A percentile compares a stretch with the other conserved stretches of the same genome.
Conservation (phyloP, 2,329 filamentous ascomycete species). For the Phyllosticta citrichinensis region DNA sequence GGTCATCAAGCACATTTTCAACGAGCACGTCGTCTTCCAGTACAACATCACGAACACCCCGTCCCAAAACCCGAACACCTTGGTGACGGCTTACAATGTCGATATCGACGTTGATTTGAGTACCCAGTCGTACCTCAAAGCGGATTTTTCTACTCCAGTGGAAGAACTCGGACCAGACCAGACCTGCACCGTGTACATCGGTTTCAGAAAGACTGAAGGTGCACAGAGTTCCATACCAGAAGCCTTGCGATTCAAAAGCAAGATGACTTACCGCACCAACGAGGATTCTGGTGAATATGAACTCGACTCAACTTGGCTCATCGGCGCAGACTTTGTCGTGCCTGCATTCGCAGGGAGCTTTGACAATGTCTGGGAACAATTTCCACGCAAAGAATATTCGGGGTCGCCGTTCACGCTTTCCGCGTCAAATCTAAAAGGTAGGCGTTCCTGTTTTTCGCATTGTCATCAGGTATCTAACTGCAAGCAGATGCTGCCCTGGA, state of each 20-base stretch:
- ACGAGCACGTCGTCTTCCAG: slow-evolving; percentile 89
- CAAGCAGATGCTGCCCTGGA: slow-evolving; percentile 78
- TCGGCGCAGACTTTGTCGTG: slow-evolving; percentile 86
- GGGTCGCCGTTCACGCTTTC: slow-evolving; percentile 68
- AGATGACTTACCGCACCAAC: slow-evolving; percentile 36
- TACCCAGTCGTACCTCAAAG: slow-evolving; percentile 51
- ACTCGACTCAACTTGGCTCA: slow-evolving; percentile 35
- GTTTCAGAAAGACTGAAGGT: slow-evolving; percentile 75
- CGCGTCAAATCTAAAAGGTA: slow-evolving; percentile 79
- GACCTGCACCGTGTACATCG: slow-evolving; percentile 89
- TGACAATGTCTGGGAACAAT: slow-evolving; percentile 89
- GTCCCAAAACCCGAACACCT: too few relatives aligned
- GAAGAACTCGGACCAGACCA: slow-evolving; percentile 74
- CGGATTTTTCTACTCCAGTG: slow-evolving; percentile 88
- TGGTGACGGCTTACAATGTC: slow-evolving; percentile 22
- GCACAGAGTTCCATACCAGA: slow-evolving; percentile 20
- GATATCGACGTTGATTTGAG: slow-evolving; percentile 51
- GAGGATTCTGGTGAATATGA: slow-evolving; percentile 96
- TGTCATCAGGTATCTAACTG: not conserved
- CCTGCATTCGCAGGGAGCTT: slow-evolving; percentile 93
- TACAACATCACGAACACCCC: slow-evolving; percentile 98
- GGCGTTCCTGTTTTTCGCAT: slow-evolving; percentile 25
- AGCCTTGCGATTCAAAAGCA: too few relatives aligned
- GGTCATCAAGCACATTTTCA: slow-evolving; percentile 95
- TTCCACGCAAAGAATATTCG: slow-evolving; percentile 84